Percentiles rank a stretch among this genome's conserved stretches.
These are phyloP conservation scores for Lycium barbarum DNA, from an alignment of 257 asterid species.

Conservation along the genomic window DNA sequence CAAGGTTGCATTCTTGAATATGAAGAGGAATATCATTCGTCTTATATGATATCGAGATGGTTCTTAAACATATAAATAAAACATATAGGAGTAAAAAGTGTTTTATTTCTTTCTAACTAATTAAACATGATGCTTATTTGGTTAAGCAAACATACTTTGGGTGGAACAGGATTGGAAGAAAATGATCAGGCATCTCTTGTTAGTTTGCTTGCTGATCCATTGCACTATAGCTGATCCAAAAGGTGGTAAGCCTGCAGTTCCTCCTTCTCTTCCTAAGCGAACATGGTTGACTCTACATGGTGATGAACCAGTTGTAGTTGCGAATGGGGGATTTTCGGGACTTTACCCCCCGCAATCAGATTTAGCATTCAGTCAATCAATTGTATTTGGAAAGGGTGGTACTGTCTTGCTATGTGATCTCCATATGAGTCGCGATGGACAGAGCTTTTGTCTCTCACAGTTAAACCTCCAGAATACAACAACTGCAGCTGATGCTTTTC, in stretches of 20 bases:
- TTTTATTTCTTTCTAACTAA: not conserved
- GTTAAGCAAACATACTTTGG: not conserved
- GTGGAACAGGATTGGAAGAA: constrained; percentile 62
- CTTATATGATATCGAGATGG: not conserved
- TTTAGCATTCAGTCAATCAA: constrained; percentile 51
- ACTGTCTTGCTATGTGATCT: constrained; percentile 76
- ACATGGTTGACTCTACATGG: constrained; percentile 85
- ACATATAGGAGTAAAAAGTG: not conserved
- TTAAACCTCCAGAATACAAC: constrained; percentile 72
- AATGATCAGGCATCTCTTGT: constrained; percentile 60
- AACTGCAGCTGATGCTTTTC: constrained; percentile 47
- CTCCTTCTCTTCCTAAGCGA: constrained; percentile 46
- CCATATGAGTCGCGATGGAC: constrained; percentile 70
- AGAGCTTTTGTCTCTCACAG: constrained; percentile 58
- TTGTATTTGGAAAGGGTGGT: constrained; percentile 49
- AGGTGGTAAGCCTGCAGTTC: constrained; percentile 34
- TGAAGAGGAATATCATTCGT: not conserved
- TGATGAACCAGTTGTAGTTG: constrained; percentile 43
- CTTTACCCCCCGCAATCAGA: constrained; percentile 66
- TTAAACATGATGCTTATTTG: not conserved
- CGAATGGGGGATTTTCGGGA: constrained; percentile 77
- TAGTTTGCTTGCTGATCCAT: constrained; percentile 60
- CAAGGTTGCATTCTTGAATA: not conserved
- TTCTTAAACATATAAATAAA: not conserved
- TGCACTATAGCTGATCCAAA: constrained; percentile 51